A percentile compares a stretch with the other conserved stretches of the same genome.
These are phyloP conservation scores for Lathyrus aphaca DNA, from an alignment of 306 rosid species.

Conservation along the genomic window DNA sequence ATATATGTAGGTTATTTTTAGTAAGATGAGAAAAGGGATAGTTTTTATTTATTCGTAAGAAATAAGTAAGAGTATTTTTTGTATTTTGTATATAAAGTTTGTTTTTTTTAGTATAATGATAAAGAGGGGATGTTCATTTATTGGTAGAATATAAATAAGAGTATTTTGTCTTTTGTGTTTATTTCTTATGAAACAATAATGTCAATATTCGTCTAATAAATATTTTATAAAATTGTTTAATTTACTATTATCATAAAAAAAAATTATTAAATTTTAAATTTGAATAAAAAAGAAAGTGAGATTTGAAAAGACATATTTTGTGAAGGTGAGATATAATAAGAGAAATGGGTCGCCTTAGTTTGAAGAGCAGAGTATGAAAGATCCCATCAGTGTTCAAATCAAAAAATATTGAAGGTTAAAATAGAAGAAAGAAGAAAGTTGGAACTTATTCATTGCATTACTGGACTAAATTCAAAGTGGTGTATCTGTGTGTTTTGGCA, in stretches of 20 bases:
- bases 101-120: background rate
- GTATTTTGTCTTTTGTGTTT: background rate
- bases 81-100: background rate
- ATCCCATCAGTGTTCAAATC: slow-evolving; percentile 2
- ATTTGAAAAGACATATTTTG: too few species aligned
- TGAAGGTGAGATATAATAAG: background rate
- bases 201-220: background rate
- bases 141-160: background rate
- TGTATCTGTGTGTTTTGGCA: slow-evolving; percentile 31
- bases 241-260: too few species aligned
- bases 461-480: slow-evolving; percentile 34
- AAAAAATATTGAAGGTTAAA: slow-evolving; percentile 15
- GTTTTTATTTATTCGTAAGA: background rate
- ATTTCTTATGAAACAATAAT: background rate
- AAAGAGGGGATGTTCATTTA: background rate
- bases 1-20: background rate
- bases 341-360: background rate
- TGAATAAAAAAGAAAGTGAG: too few species aligned
- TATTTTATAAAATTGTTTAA: too few species aligned
- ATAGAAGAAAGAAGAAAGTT: slow-evolving; percentile 15
- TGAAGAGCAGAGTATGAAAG: background rate
- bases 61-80: background rate
- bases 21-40: background rate
- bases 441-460: slow-evolving; percentile 41
- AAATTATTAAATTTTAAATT: too few species aligned